Conservation (phyloP, 1,139 yeast species). For the Eremothecium gossypii region DNA sequence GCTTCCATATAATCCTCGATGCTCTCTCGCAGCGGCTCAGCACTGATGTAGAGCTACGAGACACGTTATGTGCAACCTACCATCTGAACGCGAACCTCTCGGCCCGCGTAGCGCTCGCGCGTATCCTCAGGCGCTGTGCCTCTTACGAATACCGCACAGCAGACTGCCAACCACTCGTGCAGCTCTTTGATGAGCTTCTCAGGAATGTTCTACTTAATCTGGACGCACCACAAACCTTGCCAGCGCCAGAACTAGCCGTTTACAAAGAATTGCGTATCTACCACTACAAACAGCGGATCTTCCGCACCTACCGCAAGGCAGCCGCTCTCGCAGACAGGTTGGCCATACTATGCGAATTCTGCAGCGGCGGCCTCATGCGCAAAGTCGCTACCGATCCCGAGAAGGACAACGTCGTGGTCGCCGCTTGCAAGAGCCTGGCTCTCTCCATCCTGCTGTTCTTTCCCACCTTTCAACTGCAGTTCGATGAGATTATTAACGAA, state of each 20-base stretch:
- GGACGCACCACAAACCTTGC: background rate
- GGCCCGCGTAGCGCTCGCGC: background rate
- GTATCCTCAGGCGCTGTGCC: background rate
- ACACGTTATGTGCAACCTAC: background rate
- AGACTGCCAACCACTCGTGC: background rate
- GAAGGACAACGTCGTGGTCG: constrained; percentile 14
- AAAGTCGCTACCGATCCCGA: constrained; percentile 20
- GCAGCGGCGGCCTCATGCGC: constrained; percentile 11
- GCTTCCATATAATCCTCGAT: background rate
- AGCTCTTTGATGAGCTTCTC: background rate
- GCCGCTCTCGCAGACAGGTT: background rate
- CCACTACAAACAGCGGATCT: background rate
- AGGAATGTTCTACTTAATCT: background rate
- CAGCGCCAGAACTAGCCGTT: background rate
- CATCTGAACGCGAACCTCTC: background rate
- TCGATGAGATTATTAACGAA: constrained; percentile 9
- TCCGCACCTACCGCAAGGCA: background rate
- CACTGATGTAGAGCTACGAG: background rate
- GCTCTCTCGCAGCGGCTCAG: background rate
- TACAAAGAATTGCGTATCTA: background rate
- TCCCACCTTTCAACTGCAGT: constrained; percentile 9
- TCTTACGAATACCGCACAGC: background rate
- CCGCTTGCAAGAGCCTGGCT: constrained; percentile 16
- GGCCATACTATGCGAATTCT: constrained; percentile 7
- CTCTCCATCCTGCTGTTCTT: constrained; percentile 16